A percentile compares a stretch with the other conserved stretches of the same genome.
phyloP scores from a whole-genome alignment of 805 yeast genomes.

The Pichia rugopelliculosa region DNA sequence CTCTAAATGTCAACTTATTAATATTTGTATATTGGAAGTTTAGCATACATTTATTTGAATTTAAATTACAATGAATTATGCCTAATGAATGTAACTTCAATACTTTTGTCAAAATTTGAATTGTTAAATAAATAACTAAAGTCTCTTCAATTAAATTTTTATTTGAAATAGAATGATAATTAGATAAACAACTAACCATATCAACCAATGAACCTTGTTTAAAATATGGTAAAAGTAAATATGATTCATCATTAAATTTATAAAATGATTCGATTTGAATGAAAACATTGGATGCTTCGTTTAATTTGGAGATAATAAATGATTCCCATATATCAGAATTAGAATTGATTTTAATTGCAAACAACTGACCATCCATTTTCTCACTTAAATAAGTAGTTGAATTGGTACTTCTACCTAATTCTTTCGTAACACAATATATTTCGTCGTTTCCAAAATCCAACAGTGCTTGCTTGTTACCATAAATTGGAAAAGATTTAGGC shows the following conservation, averaged over 20 bases:
- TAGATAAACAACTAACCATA: constrained; percentile 42
- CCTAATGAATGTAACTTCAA: constrained; percentile 56
- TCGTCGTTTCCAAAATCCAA: constrained; percentile 35
- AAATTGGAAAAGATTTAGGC: constrained; percentile 17
- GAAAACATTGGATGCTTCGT: constrained; percentile 28
- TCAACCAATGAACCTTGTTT: constrained; percentile 71
- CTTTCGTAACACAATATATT: constrained; percentile 41
- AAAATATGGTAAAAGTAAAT: constrained; percentile 53
- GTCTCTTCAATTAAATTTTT: constrained; percentile 46
- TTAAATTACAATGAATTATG: constrained; percentile 78
- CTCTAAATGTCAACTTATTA: constrained; percentile 15
- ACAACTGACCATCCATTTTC: constrained; percentile 42
- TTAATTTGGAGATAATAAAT: constrained; percentile 57
- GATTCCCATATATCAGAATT: constrained; percentile 78
- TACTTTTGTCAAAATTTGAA: constrained; percentile 54
- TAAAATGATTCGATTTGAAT: constrained; percentile 47
- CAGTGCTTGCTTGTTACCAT: constrained; percentile 33
- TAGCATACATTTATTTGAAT: constrained; percentile 82
- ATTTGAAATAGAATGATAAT: constrained; percentile 15
- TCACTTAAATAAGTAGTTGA: constrained; percentile 73
- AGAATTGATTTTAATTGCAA: constrained; percentile 66
- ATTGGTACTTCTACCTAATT: constrained; percentile 75
- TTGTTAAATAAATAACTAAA: constrained; percentile 53
- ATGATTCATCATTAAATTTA: constrained; percentile 59
- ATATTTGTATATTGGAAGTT: constrained; percentile 31